Evolutionary conservation across 331 rosid species (phyloP).

Genomic region (Prunus yedoensis): DNA sequence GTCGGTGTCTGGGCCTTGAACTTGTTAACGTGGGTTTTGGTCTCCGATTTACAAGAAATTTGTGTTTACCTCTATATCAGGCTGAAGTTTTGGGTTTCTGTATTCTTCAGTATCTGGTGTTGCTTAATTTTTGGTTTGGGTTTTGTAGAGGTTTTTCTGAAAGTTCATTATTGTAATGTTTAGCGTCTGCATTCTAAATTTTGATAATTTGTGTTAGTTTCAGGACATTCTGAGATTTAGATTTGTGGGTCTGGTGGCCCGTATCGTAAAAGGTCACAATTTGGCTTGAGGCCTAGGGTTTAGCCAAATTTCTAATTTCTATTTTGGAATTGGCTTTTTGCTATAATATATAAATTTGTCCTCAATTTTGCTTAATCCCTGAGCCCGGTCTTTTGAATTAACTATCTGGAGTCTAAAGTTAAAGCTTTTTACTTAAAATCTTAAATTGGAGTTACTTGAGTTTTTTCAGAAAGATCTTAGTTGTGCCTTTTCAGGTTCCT

Average conservation of each 20-base stretch:
- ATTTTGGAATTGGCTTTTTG: background rate
- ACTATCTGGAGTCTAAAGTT: background rate
- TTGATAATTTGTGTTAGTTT: background rate
- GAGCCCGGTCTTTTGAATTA: constrained; percentile 1
- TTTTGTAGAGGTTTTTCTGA: background rate
- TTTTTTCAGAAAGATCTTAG: constrained; percentile 18
- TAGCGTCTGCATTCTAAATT: constrained; percentile 3
- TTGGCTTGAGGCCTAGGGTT: background rate
- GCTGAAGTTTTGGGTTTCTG: background rate
- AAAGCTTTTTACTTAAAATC: constrained; percentile 6
- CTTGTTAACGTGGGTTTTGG: background rate
- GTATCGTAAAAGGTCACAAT: constrained; percentile 5
- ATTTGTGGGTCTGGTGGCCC: constrained; percentile 8
- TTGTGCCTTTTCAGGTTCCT: constrained; percentile 43
- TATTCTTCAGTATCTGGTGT: background rate
- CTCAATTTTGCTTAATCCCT: constrained; percentile 9
- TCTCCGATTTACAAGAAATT: background rate
- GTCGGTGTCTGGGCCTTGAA: background rate
- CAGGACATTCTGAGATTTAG: constrained; percentile 7
- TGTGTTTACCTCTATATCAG: background rate
- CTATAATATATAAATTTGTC: background rate
- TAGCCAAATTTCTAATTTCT: background rate
- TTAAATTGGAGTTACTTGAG: constrained; percentile 19
- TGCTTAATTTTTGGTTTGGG: background rate
- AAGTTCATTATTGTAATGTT: background rate